These are phyloP conservation scores for Chlorella ohadii DNA, from an alignment of 139 green algal species.

Conservation along the genomic window DNA sequence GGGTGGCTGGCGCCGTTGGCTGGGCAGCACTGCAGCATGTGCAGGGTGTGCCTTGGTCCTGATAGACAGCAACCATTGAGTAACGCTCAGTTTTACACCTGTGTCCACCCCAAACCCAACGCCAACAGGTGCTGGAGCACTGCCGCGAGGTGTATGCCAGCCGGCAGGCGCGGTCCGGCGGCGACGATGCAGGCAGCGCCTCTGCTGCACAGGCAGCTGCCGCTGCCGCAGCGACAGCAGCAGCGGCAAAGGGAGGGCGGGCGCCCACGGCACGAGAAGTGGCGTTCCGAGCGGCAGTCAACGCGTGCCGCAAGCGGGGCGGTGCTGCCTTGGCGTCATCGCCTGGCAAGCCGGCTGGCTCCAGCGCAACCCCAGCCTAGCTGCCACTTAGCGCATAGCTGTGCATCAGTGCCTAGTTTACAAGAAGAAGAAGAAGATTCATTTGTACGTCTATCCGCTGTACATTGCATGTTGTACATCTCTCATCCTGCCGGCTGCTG, in stretches of 20 bases:
- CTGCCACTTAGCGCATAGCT: too few species aligned
- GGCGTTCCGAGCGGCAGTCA: conserved; percentile 33
- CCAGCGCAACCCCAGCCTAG: too few species aligned
- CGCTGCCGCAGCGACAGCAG: background rate
- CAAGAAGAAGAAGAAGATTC: too few species aligned
- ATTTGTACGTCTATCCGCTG: too few species aligned
- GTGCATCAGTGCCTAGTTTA: too few species aligned
- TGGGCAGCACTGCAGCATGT: too few species aligned
- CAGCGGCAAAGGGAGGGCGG: background rate
- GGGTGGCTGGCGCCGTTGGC: too few species aligned
- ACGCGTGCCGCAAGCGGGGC: conserved; percentile 16
- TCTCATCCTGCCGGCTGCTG: too few species aligned
- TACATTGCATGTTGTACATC: too few species aligned
- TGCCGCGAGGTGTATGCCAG: conserved; percentile 57
- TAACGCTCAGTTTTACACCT: too few species aligned
- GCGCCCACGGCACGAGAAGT: conserved; percentile 15
- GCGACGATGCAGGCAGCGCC: background rate
- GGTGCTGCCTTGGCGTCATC: background rate
- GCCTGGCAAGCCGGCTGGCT: background rate
- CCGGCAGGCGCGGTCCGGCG: conserved; percentile 19
- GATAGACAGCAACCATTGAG: too few species aligned
- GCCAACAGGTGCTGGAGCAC: conserved; percentile 47
- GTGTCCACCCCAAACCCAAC: background rate
- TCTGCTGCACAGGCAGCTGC: background rate
- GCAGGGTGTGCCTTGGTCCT: too few species aligned